A percentile compares a stretch with the other conserved stretches of the same genome.
These are phyloP conservation scores for Begonia loranthoides DNA, from an alignment of 306 rosid genomes.

Conservation along the genomic window DNA sequence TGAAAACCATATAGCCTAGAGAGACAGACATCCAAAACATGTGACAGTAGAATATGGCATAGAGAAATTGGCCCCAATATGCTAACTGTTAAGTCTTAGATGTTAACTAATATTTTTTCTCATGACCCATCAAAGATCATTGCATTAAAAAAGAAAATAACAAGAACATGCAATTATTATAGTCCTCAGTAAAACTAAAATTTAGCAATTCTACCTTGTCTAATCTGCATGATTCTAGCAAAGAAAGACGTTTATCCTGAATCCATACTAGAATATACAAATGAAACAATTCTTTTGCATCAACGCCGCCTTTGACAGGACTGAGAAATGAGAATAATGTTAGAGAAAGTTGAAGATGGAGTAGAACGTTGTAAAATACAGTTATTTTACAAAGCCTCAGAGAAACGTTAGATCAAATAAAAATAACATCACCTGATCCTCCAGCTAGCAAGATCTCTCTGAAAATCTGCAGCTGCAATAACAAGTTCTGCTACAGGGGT, in stretches of 20 bases:
- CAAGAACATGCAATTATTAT: no score
- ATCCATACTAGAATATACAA: constrained; percentile 88
- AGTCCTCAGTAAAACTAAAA: no score
- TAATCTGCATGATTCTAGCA: constrained; percentile 83
- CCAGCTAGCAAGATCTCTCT: constrained; percentile 74
- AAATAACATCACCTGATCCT: constrained; percentile 37
- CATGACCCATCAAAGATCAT: no score
- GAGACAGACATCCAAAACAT: not conserved
- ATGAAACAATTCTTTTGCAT: constrained; percentile 94
- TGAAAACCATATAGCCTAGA: not conserved
- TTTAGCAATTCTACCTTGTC: constrained; percentile 45
- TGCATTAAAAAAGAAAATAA: no score
- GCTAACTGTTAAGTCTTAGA: no score
- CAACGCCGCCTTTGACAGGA: constrained; percentile 80
- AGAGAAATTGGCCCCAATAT: no score
- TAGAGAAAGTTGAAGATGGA: no score
- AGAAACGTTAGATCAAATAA: constrained; percentile 2
- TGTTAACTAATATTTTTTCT: no score
- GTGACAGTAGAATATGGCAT: no score
- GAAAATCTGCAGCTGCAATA: constrained; percentile 89
- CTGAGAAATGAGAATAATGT: constrained; percentile 18
- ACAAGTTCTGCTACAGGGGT: constrained; percentile 87
- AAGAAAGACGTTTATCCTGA: constrained; percentile 67
- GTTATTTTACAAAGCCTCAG: no score
- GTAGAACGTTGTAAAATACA: no score